Evolutionary conservation across 345 rosid genomes (phyloP).

Genomic region (Streptanthus diversifolius): DNA sequence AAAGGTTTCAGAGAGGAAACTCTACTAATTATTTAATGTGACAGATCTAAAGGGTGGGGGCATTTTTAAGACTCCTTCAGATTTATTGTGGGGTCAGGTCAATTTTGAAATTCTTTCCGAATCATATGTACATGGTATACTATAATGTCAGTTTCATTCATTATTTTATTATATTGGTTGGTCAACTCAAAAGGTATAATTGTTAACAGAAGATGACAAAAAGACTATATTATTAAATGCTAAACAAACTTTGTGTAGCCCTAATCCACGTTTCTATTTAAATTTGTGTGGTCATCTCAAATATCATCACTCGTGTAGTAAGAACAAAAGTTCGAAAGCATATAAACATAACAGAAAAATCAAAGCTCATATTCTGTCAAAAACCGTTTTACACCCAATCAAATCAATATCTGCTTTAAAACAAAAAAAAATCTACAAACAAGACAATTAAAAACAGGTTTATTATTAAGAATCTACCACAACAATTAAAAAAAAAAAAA

Average conservation of each 20-base stretch:
- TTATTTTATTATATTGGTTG: neutral
- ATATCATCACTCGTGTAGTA: neutral
- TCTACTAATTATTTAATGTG: neutral
- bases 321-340: neutral
- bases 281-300: neutral
- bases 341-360: neutral
- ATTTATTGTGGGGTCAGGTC: neutral
- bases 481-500: neutral
- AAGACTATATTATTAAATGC: neutral
- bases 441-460: neutral
- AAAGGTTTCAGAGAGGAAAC: neutral
- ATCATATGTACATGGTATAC: neutral
- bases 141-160: neutral
- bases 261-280: neutral
- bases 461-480: slow-evolving; percentile 3
- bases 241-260: neutral
- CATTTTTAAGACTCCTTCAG: neutral
- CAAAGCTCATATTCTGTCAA: neutral
- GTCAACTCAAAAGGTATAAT: neutral
- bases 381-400: neutral
- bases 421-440: neutral
- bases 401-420: neutral
- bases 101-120: neutral
- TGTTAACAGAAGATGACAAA: neutral
- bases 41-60: neutral